Base-by-base conservation (phyloP, 139 green algal genomes). In the Micractinium sp. region DNA sequence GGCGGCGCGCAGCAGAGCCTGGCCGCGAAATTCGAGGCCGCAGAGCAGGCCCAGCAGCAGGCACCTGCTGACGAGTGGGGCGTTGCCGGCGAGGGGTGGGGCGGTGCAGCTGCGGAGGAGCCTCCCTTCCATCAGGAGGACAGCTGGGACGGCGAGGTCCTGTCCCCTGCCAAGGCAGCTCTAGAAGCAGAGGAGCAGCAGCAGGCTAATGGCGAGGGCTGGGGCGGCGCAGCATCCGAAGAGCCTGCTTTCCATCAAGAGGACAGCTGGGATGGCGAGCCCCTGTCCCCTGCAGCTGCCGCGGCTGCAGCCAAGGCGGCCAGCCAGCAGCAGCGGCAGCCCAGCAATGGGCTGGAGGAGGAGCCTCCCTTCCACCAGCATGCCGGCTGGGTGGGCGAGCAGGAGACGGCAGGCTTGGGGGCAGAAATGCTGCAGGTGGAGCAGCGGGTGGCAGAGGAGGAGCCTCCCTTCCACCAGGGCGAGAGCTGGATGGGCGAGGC, bases 1-100 rank as follows among this genome's bases (percentile, higher is more conserved):
- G 83, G 83, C 67, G 83, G 67, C 39, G 83, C 83, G 19, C 83
- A 87, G 83, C 83, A 87, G 83, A 87, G 83, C 67, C 83, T 87
- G 38, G 83, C 83, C 18, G 83, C 53, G 36, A 67, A 47, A 15
- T 87, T 87, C 81, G 83, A 79, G 20, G 83, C 83, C 1, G 83
- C 83, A 3, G 66, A 69, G 20, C 29, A 71, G 29, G 27, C 56
- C 39, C 7, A 47, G 33, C 2, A 41, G 79, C 38, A 41, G 14
- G 47, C 47, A 56, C 5, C 47, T 56, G 47, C 25, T 12, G 29
- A 63, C 39, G 35, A 60, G 47, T 3, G 63, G 82, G 22, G 63
- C n/a, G 9, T 39, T 20, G 14, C 4, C 82, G 56, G 35, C 61
- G 36, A 38, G 15, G 27, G 18, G n/a, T 75, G 81, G 81, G 60